Percentiles rank a stretch among this genome's conserved stretches.
These are phyloP conservation scores for Wolfiporia cocos DNA, from an alignment of 1,284 basidiomycete genomes.

Conservation along the genomic window DNA sequence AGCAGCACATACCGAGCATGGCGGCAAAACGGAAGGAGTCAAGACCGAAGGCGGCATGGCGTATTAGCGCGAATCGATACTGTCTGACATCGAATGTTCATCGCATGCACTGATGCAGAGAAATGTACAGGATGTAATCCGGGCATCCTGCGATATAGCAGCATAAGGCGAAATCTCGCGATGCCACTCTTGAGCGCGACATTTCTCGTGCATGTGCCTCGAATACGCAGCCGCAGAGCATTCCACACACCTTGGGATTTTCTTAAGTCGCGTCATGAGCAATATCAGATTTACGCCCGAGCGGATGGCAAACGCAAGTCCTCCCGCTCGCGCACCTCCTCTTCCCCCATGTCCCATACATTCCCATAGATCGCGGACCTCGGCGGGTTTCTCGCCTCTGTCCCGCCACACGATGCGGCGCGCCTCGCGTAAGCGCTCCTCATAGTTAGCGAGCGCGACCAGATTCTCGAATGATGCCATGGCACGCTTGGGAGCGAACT, in stretches of 20 bases:
- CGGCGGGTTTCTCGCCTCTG: conserved; percentile 68
- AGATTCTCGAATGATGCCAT: conserved; percentile 76
- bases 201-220: no score
- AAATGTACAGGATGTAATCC: not conserved
- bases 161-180: no score
- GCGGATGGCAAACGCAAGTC: conserved; percentile 74
- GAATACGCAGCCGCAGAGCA: no score
- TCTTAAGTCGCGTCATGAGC: conserved; percentile 62
- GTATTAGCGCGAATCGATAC: conserved; percentile 51
- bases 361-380: conserved; percentile 62
- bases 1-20: conserved; percentile 66
- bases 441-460: conserved; percentile 75
- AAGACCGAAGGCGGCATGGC: conserved; percentile 72
- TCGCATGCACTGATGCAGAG: not conserved
- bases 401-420: conserved; percentile 81
- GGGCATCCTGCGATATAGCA: no score
- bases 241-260: conserved; percentile 48
- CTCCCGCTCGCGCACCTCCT: conserved; percentile 74
- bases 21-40: conserved; percentile 80
- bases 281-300: conserved; percentile 79
- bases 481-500: conserved; percentile 47
- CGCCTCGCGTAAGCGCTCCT: conserved; percentile 63
- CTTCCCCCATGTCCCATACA: conserved; percentile 70
- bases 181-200: no score
- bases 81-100: conserved; percentile 1